These are phyloP conservation scores for Aspergillus conjunctus DNA, from an alignment of 495 filamentous ascomycete species.

Conservation along the genomic window DNA sequence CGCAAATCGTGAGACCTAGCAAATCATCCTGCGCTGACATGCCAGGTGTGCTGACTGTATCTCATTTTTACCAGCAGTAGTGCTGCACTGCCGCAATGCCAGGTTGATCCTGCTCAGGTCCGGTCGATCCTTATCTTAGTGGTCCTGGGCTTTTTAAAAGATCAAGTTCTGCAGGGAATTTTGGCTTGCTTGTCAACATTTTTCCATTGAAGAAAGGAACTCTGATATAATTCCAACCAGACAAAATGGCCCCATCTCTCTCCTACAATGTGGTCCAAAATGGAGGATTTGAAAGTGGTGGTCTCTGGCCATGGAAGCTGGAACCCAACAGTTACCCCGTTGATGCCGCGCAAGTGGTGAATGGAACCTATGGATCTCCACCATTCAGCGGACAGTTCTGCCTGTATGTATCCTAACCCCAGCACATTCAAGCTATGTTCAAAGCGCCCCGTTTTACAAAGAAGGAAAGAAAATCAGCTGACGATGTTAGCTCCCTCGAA, in stretches of 20 bases:
- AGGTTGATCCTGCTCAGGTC: too few relatives aligned
- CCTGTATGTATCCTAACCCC: neutral
- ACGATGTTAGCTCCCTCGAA: neutral
- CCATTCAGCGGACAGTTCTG: neutral
- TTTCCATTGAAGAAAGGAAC: too few relatives aligned
- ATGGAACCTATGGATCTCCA: neutral
- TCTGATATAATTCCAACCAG: too few relatives aligned
- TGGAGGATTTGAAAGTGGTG: neutral
- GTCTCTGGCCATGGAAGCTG: neutral
- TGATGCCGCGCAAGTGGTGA: constrained; percentile 1
- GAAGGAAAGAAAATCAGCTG: too few relatives aligned
- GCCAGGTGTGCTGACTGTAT: neutral
- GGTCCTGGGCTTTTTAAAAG: neutral
- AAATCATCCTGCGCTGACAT: neutral
- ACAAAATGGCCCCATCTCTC: neutral
- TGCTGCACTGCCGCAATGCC: too few relatives aligned
- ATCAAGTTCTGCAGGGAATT: neutral
- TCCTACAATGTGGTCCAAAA: constrained; percentile 1
- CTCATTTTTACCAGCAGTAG: neutral
- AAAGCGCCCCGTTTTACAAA: too few relatives aligned
- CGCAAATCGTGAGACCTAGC: neutral
- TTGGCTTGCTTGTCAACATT: too few relatives aligned
- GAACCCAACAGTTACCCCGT: neutral
- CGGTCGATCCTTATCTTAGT: constrained; percentile 5
- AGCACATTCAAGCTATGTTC: neutral